phyloP scores from a whole-genome alignment of 202 grass and related monocot genomes.

The Dendrocalamus latiflorus region DNA sequence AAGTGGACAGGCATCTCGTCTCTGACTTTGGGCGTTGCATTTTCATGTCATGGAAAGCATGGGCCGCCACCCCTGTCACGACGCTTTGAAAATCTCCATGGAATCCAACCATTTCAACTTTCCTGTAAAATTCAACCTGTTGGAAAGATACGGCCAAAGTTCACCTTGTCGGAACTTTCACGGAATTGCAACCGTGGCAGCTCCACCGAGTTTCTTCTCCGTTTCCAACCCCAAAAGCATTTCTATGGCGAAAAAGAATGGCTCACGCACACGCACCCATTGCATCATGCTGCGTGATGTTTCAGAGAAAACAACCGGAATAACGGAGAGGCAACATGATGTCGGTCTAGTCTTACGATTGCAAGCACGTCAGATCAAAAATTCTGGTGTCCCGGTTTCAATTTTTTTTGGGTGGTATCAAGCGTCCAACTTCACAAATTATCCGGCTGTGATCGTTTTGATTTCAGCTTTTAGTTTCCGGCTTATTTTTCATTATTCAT shows the following conservation, averaged over 20 bases:
- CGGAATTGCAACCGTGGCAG: background rate
- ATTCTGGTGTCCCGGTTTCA: no score
- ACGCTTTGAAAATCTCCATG: background rate
- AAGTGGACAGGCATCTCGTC: background rate
- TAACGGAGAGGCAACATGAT: background rate
- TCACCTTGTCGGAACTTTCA: constrained; percentile 27
- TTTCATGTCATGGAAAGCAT: background rate
- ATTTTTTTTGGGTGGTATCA: no score
- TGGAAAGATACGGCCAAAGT: background rate
- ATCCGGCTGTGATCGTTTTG: no score
- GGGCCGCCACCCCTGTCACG: background rate
- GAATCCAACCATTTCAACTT: background rate
- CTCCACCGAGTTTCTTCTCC: background rate
- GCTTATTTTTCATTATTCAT: no score
- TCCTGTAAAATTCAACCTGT: constrained; percentile 8
- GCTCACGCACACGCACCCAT: background rate
- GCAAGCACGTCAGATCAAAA: background rate
- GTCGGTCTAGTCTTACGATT: background rate
- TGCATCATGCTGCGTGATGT: background rate
- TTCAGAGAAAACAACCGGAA: background rate
- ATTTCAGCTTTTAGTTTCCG: no score
- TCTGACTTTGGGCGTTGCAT: background rate
- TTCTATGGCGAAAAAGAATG: background rate
- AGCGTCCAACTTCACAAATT: background rate
- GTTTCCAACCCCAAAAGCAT: background rate